A percentile compares a stretch with the other conserved stretches of the same genome.
phyloP scores from a whole-genome alignment of 2,329 filamentous ascomycete species.

The Lachnellula arida region DNA sequence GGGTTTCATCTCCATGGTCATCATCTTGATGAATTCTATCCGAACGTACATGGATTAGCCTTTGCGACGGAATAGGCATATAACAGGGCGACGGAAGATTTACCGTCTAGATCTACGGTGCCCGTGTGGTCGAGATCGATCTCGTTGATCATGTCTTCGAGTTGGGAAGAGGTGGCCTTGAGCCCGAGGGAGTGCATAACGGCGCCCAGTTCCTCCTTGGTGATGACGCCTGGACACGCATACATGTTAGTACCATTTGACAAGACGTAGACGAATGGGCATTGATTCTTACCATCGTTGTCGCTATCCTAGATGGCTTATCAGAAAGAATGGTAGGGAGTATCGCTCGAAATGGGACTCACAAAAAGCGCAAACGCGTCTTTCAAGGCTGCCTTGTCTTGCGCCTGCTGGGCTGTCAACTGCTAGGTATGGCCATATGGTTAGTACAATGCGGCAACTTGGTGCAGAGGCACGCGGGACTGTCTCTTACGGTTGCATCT shows the following conservation, averaged over 20 bases:
- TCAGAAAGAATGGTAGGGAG: not conserved
- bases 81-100: constrained; percentile 3
- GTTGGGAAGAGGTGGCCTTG: constrained; percentile 57
- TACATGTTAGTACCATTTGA: not conserved
- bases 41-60: not conserved
- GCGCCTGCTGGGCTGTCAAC: not conserved
- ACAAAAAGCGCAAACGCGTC: constrained; percentile 17
- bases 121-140: constrained; percentile 61
- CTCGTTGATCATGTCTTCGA: constrained; percentile 64
- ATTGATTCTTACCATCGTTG: not conserved
- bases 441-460: not conserved
- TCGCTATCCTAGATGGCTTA: not conserved
- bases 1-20: constrained; percentile 58
- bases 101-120: constrained; percentile 60
- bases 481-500: not conserved
- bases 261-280: not conserved
- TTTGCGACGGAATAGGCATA: not conserved
- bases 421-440: not conserved
- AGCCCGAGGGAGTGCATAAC: constrained; percentile 61
- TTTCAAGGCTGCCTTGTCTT: constrained; percentile 12
- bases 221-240: constrained; percentile 51
- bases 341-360: not conserved
- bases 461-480: not conserved
- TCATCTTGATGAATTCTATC: constrained; percentile 61
- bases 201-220: constrained; percentile 57